Percentiles rank a stretch among this genome's conserved stretches.
These are phyloP conservation scores for Begonia fuchsioides DNA, from an alignment of 306 rosid genomes.

Conservation along the genomic window DNA sequence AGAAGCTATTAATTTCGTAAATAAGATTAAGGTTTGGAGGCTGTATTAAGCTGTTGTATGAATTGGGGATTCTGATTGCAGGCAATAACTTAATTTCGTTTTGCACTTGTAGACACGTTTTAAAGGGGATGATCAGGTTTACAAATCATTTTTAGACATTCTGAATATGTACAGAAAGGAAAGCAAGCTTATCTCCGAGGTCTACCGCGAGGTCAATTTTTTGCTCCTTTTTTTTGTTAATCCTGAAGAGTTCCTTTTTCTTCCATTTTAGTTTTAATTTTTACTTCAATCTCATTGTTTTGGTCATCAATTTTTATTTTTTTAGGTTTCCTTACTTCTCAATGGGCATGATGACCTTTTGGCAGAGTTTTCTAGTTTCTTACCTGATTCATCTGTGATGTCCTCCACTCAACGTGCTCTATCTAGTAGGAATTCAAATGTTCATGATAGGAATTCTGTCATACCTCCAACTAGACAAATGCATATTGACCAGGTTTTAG, in stretches of 20 bases:
- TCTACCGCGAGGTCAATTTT: conserved; percentile 62
- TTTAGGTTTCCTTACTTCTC: conserved; percentile 70
- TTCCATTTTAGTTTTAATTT: neutral
- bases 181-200: conserved; percentile 83
- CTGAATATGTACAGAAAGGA: conserved; percentile 96
- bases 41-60: neutral
- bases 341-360: conserved; percentile 73
- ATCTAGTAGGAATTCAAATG: conserved; percentile 40
- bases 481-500: conserved; percentile 37
- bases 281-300: conserved; percentile 5
- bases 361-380: conserved; percentile 77
- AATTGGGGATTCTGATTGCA: conserved; percentile 3
- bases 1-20: conserved; percentile 93
- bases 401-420: conserved; percentile 44
- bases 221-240: too few relatives aligned
- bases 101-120: conserved; percentile 59
- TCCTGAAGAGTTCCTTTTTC: neutral
- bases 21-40: conserved; percentile 82
- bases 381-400: conserved; percentile 72
- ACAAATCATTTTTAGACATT: conserved; percentile 90
- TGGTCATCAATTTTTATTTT: conserved; percentile 5
- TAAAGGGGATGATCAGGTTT: conserved; percentile 71
- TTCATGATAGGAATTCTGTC: conserved; percentile 57
- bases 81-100: conserved; percentile 4
- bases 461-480: conserved; percentile 45